Conservation (phyloP, 164 flowering plant species). For the Magnolia officinalis region DNA sequence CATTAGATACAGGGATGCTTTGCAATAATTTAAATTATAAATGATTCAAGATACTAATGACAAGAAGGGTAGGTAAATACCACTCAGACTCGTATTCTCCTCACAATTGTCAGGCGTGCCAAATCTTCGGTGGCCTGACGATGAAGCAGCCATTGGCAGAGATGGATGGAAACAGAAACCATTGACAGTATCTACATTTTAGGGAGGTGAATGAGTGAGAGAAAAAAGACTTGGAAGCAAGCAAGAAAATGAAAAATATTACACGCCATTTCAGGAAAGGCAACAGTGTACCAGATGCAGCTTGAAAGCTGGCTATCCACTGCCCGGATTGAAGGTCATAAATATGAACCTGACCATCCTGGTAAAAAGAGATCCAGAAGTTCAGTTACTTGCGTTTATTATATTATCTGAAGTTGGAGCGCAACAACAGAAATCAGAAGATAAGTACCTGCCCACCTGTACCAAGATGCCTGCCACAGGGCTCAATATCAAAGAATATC, state of each 20-base stretch:
- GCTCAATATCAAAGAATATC: conserved; percentile 84
- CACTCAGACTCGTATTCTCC: conserved; percentile 41
- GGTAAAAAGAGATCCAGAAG: conserved; percentile 1
- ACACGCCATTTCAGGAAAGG: not conserved
- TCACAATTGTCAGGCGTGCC: conserved; percentile 45
- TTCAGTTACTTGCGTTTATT: not conserved
- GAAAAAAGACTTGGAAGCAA: not conserved
- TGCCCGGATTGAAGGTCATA: conserved; percentile 95
- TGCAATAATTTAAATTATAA: not conserved
- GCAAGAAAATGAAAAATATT: not conserved
- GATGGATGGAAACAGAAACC: conserved; percentile 86
- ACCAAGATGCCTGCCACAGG: conserved; percentile 79
- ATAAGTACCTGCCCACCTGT: conserved; percentile 88
- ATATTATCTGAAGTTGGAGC: not conserved
- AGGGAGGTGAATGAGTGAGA: not conserved
- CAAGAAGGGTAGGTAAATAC: conserved; percentile 29
- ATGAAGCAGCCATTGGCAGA: conserved; percentile 74
- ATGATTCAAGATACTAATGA: not conserved
- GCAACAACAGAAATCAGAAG: conserved; percentile 8
- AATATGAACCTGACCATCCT: conserved; percentile 92
- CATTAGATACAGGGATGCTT: not conserved
- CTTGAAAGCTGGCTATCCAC: conserved; percentile 82
- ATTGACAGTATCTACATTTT: conserved; percentile 70
- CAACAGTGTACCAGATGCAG: conserved; percentile 69
- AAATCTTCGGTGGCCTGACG: conserved; percentile 95